Conservation (phyloP, 1,284 basidiomycete species). For the Tilletia caries region DNA sequence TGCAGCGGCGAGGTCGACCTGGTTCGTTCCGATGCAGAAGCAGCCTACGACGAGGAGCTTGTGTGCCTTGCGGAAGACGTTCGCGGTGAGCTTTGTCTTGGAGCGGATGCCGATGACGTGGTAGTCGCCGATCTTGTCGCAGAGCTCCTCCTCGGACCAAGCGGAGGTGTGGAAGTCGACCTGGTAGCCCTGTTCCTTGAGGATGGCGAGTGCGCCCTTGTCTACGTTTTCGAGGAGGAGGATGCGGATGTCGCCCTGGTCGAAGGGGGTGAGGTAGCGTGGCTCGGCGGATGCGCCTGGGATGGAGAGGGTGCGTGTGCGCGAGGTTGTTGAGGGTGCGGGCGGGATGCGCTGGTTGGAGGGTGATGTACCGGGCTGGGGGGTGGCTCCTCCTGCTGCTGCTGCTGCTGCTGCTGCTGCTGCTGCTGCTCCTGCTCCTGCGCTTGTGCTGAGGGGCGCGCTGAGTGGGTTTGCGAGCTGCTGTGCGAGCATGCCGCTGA, state of each 20-base stretch:
- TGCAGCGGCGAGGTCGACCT: slow-evolving; percentile 85
- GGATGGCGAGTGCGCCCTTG: slow-evolving; percentile 76
- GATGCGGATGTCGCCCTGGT: slow-evolving; percentile 57
- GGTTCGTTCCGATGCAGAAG: slow-evolving; percentile 99
- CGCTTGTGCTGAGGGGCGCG: background rate
- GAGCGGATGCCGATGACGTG: slow-evolving; percentile 94
- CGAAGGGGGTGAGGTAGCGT: slow-evolving; percentile 47
- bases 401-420: background rate
- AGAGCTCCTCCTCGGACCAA: slow-evolving; percentile 85
- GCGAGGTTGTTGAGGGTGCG: slow-evolving; percentile 19
- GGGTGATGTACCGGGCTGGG: background rate
- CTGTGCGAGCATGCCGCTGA: slow-evolving; percentile 45
- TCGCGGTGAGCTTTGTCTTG: slow-evolving; percentile 92
- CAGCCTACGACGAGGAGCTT: slow-evolving; percentile 95
- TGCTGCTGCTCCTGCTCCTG: background rate
- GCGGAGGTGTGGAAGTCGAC: slow-evolving; percentile 87
- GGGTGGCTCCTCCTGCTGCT: background rate
- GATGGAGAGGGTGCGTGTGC: slow-evolving; percentile 31
- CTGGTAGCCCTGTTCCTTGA: slow-evolving; percentile 81
- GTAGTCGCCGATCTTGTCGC: slow-evolving; percentile 80
- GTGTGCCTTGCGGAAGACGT: slow-evolving; percentile 64
- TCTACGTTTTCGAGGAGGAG: slow-evolving; percentile 94
- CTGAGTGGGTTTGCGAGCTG: slow-evolving; percentile 14
- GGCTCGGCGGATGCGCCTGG: slow-evolving; percentile 22
- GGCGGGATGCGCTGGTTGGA: slow-evolving; percentile 7